Base-by-base conservation (phyloP, 2,329 filamentous ascomycete genomes). In the Penicillium sp. region DNA sequence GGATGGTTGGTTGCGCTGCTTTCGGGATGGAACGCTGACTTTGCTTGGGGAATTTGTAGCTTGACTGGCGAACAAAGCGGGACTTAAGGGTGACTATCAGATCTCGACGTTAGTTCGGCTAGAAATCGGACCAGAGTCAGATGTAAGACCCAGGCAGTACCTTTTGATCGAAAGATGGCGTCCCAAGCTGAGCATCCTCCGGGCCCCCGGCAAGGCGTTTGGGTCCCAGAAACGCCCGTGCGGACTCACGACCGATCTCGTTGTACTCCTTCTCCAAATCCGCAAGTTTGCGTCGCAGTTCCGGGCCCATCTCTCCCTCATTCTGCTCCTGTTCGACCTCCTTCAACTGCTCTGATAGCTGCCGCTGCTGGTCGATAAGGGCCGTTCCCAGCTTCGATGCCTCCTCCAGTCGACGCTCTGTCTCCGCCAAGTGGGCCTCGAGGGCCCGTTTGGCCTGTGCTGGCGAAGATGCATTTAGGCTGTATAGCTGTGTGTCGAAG, bases 231-330 rank as follows among this genome's bases (percentile, higher is more conserved):
- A 96, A 91, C 2, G 88, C 89, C 57, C 91, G 80, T 38, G 91
- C 88, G 42, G 87, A 93, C 67, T 97, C 91, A 55, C 85, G 80
- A 12, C 90, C 89, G 41, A 97, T 84, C 64, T 96, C 90, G 67
- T 95, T 91, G 72, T 94, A 97, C 64, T 98, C 93, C 68, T 82
- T 87, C 69, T 98, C 93, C 52, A 98, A 82, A 55, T 95, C 89
- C 13, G 82, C 77, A 46, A 98, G 78, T 70, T 87, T 89, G 62
- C 85, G 80, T 52, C 86, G 87, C 61, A 98, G 74, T 57, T 95
- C 90, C 3, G 87, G 82, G 0, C 84, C 84, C 45, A 97, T 81
- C 54, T 95, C 86, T 22, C 81, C 81, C 58, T 93, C 86, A 39
- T 80, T 76, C 61, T 88, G 78, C 52, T 87, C 76, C 63, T 84